These are phyloP conservation scores for Malassezia pachydermatis DNA, from an alignment of 1,284 basidiomycete genomes.

Conservation along the genomic window DNA sequence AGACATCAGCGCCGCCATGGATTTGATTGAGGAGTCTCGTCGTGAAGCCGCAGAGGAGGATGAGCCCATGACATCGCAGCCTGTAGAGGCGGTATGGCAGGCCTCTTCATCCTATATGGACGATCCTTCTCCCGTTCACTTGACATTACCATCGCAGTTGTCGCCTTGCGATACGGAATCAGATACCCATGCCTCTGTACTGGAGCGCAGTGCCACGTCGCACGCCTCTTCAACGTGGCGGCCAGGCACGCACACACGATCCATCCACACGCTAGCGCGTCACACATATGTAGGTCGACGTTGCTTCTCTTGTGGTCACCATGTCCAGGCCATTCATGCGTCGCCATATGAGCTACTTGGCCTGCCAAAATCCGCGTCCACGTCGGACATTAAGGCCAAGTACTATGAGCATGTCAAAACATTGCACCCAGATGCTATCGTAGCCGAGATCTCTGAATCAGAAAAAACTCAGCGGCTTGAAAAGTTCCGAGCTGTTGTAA, in stretches of 20 bases:
- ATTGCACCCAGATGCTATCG: constrained; percentile 8
- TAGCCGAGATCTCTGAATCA: neutral
- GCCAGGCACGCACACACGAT: too few species aligned
- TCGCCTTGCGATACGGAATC: too few species aligned
- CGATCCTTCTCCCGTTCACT: too few species aligned
- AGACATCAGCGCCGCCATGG: neutral
- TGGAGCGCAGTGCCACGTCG: too few species aligned
- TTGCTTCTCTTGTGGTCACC: too few species aligned
- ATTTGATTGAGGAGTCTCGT: neutral
- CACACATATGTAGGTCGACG: too few species aligned
- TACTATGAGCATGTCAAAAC: constrained; percentile 14
- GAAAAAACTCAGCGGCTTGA: constrained; percentile 8
- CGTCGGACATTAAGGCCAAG: constrained; percentile 9
- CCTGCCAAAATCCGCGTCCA: neutral
- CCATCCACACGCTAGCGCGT: too few species aligned
- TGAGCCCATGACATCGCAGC: neutral
- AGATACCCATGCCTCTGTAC: too few species aligned
- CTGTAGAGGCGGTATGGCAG: neutral
- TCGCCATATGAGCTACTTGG: constrained; percentile 6
- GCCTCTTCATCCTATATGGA: neutral
- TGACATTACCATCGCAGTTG: too few species aligned
- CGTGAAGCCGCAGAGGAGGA: neutral
- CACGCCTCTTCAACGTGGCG: too few species aligned
- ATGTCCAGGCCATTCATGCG: neutral
- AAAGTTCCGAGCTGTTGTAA: constrained; percentile 9